Evolutionary conservation across 1,284 basidiomycete species (phyloP).

Genomic region (Puccinia horiana): DNA sequence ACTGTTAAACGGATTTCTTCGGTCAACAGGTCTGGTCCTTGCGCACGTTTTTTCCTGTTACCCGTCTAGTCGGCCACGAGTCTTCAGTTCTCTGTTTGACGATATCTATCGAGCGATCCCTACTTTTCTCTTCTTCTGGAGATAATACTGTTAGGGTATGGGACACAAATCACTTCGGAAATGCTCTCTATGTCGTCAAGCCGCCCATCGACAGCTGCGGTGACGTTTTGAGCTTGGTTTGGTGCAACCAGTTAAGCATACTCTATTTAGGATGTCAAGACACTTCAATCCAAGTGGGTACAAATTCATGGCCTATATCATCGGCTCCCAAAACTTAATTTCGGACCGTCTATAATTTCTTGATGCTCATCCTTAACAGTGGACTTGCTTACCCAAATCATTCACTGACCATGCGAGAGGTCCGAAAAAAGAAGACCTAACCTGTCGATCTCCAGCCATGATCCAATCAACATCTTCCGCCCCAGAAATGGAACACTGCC

Average conservation of each 20-base stretch:
- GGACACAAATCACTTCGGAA: conserved; percentile 41
- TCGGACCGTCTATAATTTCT: not conserved
- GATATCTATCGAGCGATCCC: conserved; percentile 35
- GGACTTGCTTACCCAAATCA: conserved; percentile 25
- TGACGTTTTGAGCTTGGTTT: conserved; percentile 46
- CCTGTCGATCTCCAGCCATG: not conserved
- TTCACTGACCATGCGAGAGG: not conserved
- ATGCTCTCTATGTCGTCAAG: conserved; percentile 45
- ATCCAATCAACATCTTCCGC: not conserved
- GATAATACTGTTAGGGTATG: conserved; percentile 48
- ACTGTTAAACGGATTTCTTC: not conserved
- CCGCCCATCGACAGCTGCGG: conserved; percentile 48
- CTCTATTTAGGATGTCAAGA: conserved; percentile 50
- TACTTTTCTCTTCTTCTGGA: conserved; percentile 47
- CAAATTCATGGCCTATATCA: not conserved
- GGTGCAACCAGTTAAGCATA: conserved; percentile 38
- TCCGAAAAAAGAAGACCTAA: not conserved
- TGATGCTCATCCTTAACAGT: not conserved
- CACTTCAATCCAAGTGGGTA: conserved; percentile 46
- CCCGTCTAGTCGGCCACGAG: conserved; percentile 38
- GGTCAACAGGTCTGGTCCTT: conserved; percentile 46
- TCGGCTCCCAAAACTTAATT: not conserved
- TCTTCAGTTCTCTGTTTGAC: conserved; percentile 48
- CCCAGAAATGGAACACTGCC: conserved; percentile 2
- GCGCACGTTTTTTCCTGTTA: conserved; percentile 47